Conservation (phyloP, 805 yeast genomes). For the Spathaspora boniae region DNA sequence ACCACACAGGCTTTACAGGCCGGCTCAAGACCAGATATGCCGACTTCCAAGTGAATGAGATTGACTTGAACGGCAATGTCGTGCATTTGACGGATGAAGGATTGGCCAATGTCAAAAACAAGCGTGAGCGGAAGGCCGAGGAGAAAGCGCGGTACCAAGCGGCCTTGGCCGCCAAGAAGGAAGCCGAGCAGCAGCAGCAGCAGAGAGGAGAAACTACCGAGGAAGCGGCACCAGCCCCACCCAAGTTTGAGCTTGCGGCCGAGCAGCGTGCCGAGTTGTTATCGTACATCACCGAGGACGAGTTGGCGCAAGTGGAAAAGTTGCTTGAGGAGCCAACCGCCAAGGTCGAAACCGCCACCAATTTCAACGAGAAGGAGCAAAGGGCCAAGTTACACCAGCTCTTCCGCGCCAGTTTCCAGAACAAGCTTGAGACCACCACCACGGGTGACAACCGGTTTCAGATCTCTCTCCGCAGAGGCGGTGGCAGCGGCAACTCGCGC, state of each 20-base stretch:
- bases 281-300: constrained; percentile 56
- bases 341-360: constrained; percentile 53
- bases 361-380: constrained; percentile 62
- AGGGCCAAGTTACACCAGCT: constrained; percentile 80
- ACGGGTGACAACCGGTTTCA: constrained; percentile 62
- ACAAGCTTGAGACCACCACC: constrained; percentile 77
- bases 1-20: constrained; percentile 65
- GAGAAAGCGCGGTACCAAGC: constrained; percentile 38
- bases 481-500: constrained; percentile 32
- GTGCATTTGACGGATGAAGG: constrained; percentile 78
- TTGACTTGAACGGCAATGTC: constrained; percentile 63
- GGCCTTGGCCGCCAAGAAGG: constrained; percentile 22
- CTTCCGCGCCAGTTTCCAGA: constrained; percentile 67
- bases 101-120: constrained; percentile 42
- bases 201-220: constrained; percentile 21
- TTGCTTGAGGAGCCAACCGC: constrained; percentile 50
- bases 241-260: constrained; percentile 42
- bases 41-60: constrained; percentile 92
- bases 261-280: constrained; percentile 48
- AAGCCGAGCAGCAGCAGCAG: constrained; percentile 30
- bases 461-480: constrained; percentile 51
- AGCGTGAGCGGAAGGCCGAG: constrained; percentile 47
- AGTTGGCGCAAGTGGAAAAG: constrained; percentile 51
- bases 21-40: constrained; percentile 84
- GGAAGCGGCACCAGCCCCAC: constrained; percentile 13